Evolutionary conservation across 805 yeast genomes (phyloP).

Genomic region (Cyberlindnera suaveolens): DNA sequence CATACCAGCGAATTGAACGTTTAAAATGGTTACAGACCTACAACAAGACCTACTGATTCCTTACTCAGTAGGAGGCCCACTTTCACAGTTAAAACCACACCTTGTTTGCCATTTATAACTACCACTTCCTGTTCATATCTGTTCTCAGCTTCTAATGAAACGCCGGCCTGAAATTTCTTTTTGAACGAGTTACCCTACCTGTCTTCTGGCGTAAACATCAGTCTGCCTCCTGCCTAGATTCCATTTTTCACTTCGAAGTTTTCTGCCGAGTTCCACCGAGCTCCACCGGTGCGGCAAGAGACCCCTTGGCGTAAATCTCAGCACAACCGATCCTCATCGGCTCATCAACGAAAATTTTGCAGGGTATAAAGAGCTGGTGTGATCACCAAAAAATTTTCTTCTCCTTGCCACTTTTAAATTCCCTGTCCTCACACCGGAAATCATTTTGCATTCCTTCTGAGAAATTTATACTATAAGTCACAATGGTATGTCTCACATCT

Average conservation of each 20-base stretch:
- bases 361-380: constrained; percentile 2
- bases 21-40: too few relatives aligned
- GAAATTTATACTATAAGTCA: constrained; percentile 14
- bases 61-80: too few relatives aligned
- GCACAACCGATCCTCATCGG: not conserved
- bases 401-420: constrained; percentile 7
- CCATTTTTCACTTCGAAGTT: too few relatives aligned
- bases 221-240: not conserved
- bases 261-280: too few relatives aligned
- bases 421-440: constrained; percentile 32
- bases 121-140: too few relatives aligned
- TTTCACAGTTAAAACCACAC: too few relatives aligned
- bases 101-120: too few relatives aligned
- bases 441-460: constrained; percentile 31
- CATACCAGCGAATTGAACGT: too few relatives aligned
- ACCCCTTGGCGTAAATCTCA: constrained; percentile 2
- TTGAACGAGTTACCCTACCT: not conserved
- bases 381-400: constrained; percentile 8
- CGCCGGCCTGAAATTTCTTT: not conserved
- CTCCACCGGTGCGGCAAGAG: too few relatives aligned
- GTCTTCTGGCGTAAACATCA: not conserved
- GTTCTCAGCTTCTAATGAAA: too few relatives aligned
- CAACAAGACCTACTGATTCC: too few relatives aligned
- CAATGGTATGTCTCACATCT: constrained; percentile 30
- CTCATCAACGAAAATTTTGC: not conserved